Base-by-base conservation (phyloP, 1,139 yeast genomes). In the Sugiyamaella sp. region DNA sequence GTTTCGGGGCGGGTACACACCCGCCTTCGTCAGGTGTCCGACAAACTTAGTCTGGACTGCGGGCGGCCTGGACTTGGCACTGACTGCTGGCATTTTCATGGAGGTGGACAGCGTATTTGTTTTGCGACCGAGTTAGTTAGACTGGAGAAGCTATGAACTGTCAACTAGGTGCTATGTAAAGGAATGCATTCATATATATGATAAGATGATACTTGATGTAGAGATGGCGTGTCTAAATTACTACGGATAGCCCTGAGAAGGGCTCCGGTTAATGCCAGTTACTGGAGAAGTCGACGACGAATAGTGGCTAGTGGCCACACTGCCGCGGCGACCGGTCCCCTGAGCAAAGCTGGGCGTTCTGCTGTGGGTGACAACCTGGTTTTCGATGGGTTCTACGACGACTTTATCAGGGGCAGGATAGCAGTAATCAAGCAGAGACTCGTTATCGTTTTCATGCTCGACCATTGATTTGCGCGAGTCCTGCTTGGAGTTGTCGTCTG, bases 361-460 rank as follows among this genome's bases (percentile, higher is more conserved):
- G 20, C 41, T 47, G 20, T 47, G 51, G 24, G 39, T 21, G 2
- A 41, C 21, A 10, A 10, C 21, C 19, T 40, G 39, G 19, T 40
- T 40, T 44, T 32, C 47, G n/a, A 44, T 19, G 3, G 47, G 47
- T 17, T 44, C 47, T 32, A 44, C 40, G 17, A 44, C 40, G 21
- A 27, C 22, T 16, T 39, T 42, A 27, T 52, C 52, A 22, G 55
- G 35, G 2, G 52, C 43, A 3, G 55, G 55, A 38, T 52, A 52
- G 22, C 44, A 52, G 32, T 52, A 52, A 37, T 52, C 55, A 17
- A 52, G 19, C 21, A 52, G 25, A 3, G 55, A 52, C 27, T 52
- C 55, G 21, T 43, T 42, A 19, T 52, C 55, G 12, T 39, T 32
- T 12, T 41, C 41, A 22, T n/a, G 6, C 12, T 48, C 25, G 25